Percentiles rank a stretch among this genome's conserved stretches.
These are phyloP conservation scores for Globisporangium camurandrum DNA, from an alignment of 352 stramenopile species.

Conservation along the genomic window DNA sequence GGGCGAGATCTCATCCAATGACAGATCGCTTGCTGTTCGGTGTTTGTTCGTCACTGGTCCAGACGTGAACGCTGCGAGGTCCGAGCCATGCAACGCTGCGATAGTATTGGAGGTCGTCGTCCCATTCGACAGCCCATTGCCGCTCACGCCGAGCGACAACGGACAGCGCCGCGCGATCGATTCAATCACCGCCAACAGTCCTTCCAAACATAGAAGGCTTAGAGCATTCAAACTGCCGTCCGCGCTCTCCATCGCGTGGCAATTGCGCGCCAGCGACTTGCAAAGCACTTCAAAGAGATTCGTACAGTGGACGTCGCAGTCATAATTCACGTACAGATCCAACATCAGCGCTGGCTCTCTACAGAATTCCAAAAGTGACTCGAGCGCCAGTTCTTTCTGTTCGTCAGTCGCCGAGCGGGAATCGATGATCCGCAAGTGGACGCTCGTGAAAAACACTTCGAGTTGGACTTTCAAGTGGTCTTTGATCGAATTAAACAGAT, in stretches of 20 bases:
- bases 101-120: constrained; percentile 17
- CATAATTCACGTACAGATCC: constrained; percentile 99
- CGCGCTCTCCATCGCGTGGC: constrained; percentile 56
- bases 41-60: constrained; percentile 12
- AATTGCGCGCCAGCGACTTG: constrained; percentile 88
- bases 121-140: not conserved
- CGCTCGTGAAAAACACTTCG: constrained; percentile 97
- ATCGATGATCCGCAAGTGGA: constrained; percentile 94
- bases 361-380: constrained; percentile 97
- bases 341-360: constrained; percentile 96
- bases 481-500: constrained; percentile 99
- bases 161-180: constrained; percentile 86
- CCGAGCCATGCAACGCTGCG: constrained; percentile 49
- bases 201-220: constrained; percentile 66
- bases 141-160: constrained; percentile 13
- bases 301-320: constrained; percentile 98
- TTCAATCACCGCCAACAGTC: constrained; percentile 92
- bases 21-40: constrained; percentile 29
- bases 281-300: constrained; percentile 98
- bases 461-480: constrained; percentile 98
- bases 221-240: constrained; percentile 62
- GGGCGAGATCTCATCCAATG: constrained; percentile 75
- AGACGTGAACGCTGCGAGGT: constrained; percentile 59
- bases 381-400: constrained; percentile 83
- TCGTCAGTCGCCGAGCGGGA: constrained; percentile 74